A percentile compares a stretch with the other conserved stretches of the same genome.
phyloP scores from a whole-genome alignment of 371 early-diverging fungal species.

The Racocetra persica region DNA sequence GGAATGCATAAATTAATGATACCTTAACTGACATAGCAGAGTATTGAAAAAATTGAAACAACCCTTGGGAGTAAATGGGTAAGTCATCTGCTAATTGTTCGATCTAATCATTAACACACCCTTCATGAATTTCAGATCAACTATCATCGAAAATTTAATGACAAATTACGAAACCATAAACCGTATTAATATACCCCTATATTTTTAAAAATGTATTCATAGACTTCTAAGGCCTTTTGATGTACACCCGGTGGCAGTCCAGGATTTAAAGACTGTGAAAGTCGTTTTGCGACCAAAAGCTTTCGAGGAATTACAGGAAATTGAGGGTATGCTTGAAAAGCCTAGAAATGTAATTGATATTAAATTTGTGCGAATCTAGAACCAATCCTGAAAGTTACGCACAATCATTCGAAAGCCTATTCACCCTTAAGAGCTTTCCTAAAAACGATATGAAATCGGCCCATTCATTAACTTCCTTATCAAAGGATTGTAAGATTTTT shows the following conservation, averaged over 20 bases:
- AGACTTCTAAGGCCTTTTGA: slow-evolving; percentile 94
- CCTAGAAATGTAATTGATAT: slow-evolving; percentile 52
- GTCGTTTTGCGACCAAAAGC: slow-evolving; percentile 89
- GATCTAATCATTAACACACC: slow-evolving; percentile 50
- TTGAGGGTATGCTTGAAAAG: slow-evolving; percentile 82
- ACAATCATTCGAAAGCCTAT: background rate
- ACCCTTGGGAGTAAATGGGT: slow-evolving; percentile 86
- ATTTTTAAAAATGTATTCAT: slow-evolving; percentile 84
- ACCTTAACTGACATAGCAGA: slow-evolving; percentile 87
- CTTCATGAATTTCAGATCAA: slow-evolving; percentile 18
- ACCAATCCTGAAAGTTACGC: background rate
- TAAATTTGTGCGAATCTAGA: background rate
- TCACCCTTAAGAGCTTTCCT: slow-evolving; percentile 81
- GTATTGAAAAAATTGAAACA: slow-evolving; percentile 91
- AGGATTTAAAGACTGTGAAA: slow-evolving; percentile 98
- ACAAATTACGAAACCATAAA: background rate
- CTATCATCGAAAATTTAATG: slow-evolving; percentile 12
- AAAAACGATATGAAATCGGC: slow-evolving; percentile 94
- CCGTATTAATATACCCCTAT: slow-evolving; percentile 69
- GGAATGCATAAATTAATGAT: slow-evolving; percentile 38
- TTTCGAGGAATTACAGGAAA: slow-evolving; percentile 85
- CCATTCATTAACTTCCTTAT: slow-evolving; percentile 91
- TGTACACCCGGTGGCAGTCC: slow-evolving; percentile 99
- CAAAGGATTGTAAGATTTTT: slow-evolving; percentile 87
- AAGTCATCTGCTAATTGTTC: slow-evolving; percentile 84